Evolutionary conservation across 768 basidiomycete genomes (phyloP).

Genomic region (Termitomyces heimii): DNA sequence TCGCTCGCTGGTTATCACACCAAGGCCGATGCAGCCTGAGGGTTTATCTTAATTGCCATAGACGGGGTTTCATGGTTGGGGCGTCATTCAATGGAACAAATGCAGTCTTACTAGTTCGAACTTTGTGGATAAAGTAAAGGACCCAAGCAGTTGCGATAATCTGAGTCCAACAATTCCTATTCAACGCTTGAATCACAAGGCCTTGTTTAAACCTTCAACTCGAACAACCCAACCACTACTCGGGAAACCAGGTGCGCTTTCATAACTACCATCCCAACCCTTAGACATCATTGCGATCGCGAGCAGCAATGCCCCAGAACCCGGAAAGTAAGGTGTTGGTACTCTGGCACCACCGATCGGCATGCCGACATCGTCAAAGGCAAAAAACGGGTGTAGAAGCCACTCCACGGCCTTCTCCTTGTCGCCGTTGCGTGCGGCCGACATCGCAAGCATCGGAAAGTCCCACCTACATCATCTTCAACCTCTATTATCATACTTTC

Average conservation of each 20-base stretch:
- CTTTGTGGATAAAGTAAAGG: neutral
- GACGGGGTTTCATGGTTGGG: neutral
- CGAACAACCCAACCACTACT: constrained; percentile 22
- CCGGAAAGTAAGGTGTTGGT: constrained; percentile 57
- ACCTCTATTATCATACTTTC: neutral
- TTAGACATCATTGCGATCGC: constrained; percentile 52
- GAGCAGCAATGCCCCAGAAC: constrained; percentile 44
- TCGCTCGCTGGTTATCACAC: no score
- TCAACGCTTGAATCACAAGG: constrained; percentile 4
- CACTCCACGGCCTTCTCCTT: constrained; percentile 45
- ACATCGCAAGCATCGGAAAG: constrained; percentile 60
- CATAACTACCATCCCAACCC: constrained; percentile 43
- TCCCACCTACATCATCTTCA: constrained; percentile 36
- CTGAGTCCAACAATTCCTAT: neutral
- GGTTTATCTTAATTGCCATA: no score
- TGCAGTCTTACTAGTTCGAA: neutral
- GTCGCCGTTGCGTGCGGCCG: constrained; percentile 48
- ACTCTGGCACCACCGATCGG: constrained; percentile 49
- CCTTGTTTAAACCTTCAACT: constrained; percentile 14
- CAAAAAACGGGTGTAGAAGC: constrained; percentile 47
- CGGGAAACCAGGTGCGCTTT: constrained; percentile 23
- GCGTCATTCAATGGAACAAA: no score
- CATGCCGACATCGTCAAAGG: constrained; percentile 58
- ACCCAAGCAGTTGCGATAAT: neutral
- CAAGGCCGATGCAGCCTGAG: no score